Conservation (phyloP, 371 early-diverging fungal genomes). For the Mortierella sp. region DNA sequence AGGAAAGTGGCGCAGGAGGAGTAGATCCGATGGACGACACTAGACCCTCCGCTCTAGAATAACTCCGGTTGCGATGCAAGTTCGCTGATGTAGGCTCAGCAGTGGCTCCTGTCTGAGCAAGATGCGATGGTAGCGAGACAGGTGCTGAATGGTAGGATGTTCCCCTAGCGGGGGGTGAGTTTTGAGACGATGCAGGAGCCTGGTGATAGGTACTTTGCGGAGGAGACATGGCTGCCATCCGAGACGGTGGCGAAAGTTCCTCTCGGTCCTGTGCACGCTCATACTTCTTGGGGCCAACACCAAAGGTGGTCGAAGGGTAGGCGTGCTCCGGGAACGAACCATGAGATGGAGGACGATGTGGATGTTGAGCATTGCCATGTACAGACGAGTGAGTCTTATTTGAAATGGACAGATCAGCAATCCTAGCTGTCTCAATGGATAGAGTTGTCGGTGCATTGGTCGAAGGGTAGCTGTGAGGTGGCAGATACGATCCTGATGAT, state of each 20-base stretch:
- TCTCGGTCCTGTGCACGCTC: constrained; percentile 5
- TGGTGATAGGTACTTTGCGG: no score
- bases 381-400: background rate
- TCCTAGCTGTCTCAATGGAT: constrained; percentile 28
- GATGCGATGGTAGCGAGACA: constrained; percentile 26
- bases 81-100: constrained; percentile 4
- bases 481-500: background rate
- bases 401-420: constrained; percentile 26
- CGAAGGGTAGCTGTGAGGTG: background rate
- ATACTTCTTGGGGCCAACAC: background rate
- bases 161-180: constrained; percentile 3
- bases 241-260: constrained; percentile 2
- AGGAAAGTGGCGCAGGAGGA: background rate
- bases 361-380: background rate
- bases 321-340: background rate
- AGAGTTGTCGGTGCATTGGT: background rate
- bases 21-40: background rate
- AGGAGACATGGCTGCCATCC: background rate
- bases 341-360: background rate
- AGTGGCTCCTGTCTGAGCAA: constrained; percentile 3
- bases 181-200: no score
- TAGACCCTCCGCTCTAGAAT: constrained; percentile 10
- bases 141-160: constrained; percentile 43
- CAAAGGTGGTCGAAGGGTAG: background rate
- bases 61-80: constrained; percentile 13